Base-by-base conservation (phyloP, 495 filamentous ascomycete species). In the Hypoxylon lenormandii region DNA sequence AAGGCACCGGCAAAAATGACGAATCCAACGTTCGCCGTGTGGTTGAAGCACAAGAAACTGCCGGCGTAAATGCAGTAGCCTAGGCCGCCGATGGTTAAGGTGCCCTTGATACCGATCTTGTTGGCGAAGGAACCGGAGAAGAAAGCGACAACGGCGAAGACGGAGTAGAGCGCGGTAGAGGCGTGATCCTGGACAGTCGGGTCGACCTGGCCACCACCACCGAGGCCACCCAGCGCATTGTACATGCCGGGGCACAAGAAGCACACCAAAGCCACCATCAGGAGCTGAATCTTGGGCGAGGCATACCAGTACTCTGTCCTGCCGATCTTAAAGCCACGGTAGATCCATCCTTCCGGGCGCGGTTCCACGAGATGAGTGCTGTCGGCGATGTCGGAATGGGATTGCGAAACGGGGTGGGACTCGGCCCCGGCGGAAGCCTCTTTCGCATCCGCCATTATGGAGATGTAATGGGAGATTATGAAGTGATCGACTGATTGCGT, bases 191-290 rank as follows among this genome's bases (percentile, higher is more conserved):
- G 86, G 58, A 91, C 87, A 16, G 78, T 80, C 0, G 81, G 46
- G 69, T 92, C 84, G 54, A 89, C 72, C 76, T 87, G 87, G 36
- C 92, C 92, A 79, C 82, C 90, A 51, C 88, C 92, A 69, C 92
- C 92, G 22, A 95, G 82, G 68, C 91, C 91, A 50, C 77, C 81
- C 33, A 94, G 79, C 18, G 92, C 91, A 76, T 94, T 96, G 83
- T 88, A 94, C 82, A 90, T 91, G 75, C 92, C 92, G 4, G 92
- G 92, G 74, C 92, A 96, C 62, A 96, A 80, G 84, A 96, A 96
- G 78, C 92, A 96, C 55, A 95, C 92, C 66, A 94, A 85, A 16
- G 92, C 87, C 43, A 94, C 89, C 79, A 96, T 81, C 26, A 91
- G 62, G 40, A 94, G 81, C 77, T 94, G 91, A 36, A 86, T 77